Base-by-base conservation (phyloP, 2,329 filamentous ascomycete genomes). In the Cercospora sp. region DNA sequence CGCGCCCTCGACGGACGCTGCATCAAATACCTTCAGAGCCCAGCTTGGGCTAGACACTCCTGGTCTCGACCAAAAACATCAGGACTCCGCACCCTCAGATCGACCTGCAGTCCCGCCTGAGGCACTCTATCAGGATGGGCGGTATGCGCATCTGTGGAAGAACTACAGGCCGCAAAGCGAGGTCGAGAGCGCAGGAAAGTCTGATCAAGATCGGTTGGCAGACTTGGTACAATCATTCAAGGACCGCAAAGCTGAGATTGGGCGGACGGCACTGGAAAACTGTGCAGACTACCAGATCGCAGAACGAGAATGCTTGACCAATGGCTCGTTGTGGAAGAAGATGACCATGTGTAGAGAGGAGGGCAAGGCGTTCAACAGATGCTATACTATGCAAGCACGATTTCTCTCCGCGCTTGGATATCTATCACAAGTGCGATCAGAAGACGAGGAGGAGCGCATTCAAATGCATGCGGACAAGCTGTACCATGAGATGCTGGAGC, bases 391-490 rank as follows among this genome's bases (percentile, higher is more conserved):
- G 83, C 95, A 99, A 82, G 89, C 88, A 87, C 91, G 94, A 79
- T 94, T 99, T 74, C 82, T 99, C 30, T 93, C 94, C 80, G 93
- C 94, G 1, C 82, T 99, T 18, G 95, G 95, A 4, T 98, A 97
- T 78, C 86, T 96, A 7, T 88, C 87, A 28, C 83, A 87, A 70
- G 87, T 90, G 55, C 87, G 89, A 24, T 83, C 89, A 8, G 82
- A 85, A 0, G 85, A 89, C 32, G 86, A 91, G 62, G 91, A 97
- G 74, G 94, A 97, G 79, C 88, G 90, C 73, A 82, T 99, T 70
- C 95, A 98, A 81, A 92, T 98, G 90, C 94, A 97, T 79, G 94
- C 94, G 68, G 95, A 99, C 82, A 88, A 88, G 71, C 85, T 99
- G 49, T 99, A 93, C 80, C 91, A 94, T 76, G 88, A 91, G 74